Percentiles rank a stretch among this genome's conserved stretches.
phyloP scores from a whole-genome alignment of 2,329 filamentous ascomycete species.

The Chrysosporium keratinophilum region DNA sequence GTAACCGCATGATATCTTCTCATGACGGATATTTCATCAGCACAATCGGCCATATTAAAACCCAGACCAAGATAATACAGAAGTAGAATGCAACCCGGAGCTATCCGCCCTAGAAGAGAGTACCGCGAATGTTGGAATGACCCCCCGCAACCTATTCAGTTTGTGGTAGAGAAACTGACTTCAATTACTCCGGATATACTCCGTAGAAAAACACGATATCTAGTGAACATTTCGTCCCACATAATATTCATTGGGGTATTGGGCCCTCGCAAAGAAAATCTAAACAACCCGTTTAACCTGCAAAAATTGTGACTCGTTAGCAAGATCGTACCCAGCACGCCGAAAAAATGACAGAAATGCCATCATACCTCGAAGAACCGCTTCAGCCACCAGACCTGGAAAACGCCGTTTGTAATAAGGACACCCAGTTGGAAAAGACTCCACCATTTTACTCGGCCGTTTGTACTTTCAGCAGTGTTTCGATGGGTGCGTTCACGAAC shows the following conservation, averaged over 20 bases:
- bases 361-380: conserved; percentile 76
- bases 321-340: not conserved
- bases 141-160: not conserved
- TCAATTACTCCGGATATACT: conserved; percentile 3
- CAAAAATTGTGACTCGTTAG: conserved; percentile 13
- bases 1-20: too few relatives aligned
- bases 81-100: not conserved
- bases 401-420: conserved; percentile 81
- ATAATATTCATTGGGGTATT: conserved; percentile 9
- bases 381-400: conserved; percentile 99
- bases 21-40: not conserved
- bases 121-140: not conserved
- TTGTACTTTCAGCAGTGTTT: conserved; percentile 98
- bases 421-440: conserved; percentile 90
- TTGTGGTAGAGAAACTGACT: not conserved
- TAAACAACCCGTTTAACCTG: conserved; percentile 42
- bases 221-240: conserved; percentile 9
- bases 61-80: not conserved
- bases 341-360: not conserved
- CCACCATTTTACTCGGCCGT: conserved; percentile 98
- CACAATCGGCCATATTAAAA: not conserved
- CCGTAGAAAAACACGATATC: conserved; percentile 2
- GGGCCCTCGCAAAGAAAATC: conserved; percentile 13
- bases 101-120: not conserved
- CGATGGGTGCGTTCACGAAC: conserved; percentile 90